phyloP scores from a whole-genome alignment of 306 rosid genomes.

The Luffa aegyptiaca region DNA sequence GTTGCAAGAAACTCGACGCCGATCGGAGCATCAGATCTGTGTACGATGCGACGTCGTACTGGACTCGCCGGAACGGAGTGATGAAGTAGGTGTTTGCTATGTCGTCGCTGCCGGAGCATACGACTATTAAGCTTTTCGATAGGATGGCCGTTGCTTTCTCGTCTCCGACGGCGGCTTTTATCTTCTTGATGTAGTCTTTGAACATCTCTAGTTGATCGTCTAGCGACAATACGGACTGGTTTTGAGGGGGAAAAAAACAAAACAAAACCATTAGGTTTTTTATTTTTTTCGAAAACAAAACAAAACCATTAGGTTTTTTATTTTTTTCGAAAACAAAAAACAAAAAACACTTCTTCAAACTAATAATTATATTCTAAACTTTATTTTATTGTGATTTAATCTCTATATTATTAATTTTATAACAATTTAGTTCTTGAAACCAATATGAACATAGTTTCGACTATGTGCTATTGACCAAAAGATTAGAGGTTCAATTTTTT shows the following conservation, averaged over 20 bases:
- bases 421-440: no score
- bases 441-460: no score
- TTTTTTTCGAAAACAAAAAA: no score
- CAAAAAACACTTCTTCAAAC: no score
- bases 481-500: no score
- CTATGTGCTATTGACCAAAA: no score
- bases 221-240: slow-evolving; percentile 45
- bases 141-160: slow-evolving; percentile 18
- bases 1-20: slow-evolving; percentile 45
- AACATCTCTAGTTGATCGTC: slow-evolving; percentile 43
- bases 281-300: no score
- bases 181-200: slow-evolving; percentile 35
- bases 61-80: slow-evolving; percentile 25
- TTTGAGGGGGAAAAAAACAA: background rate
- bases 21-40: slow-evolving; percentile 43
- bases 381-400: no score
- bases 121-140: slow-evolving; percentile 41
- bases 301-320: no score
- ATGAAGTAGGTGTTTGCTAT: slow-evolving; percentile 44
- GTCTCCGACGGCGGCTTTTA: slow-evolving; percentile 34
- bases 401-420: no score
- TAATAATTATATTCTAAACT: no score
- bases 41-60: slow-evolving; percentile 37
- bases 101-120: slow-evolving; percentile 53
- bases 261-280: background rate